Evolutionary conservation across 2,329 filamentous ascomycete genomes (phyloP).

Genomic region (Dactylellina drechsleri): DNA sequence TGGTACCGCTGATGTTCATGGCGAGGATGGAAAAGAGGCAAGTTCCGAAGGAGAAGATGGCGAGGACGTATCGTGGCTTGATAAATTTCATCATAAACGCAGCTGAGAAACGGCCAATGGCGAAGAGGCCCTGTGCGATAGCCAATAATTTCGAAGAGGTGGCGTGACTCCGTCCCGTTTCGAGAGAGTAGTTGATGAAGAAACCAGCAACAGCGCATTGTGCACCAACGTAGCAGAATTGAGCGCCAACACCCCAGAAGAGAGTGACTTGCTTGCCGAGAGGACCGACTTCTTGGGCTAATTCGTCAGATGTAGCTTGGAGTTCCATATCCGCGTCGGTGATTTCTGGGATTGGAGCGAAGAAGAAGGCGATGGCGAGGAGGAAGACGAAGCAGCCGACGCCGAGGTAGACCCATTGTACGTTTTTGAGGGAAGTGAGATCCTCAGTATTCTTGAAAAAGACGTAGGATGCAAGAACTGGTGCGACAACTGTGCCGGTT

Average conservation of each 20-base stretch:
- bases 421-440: slow-evolving; percentile 67
- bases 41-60: slow-evolving; percentile 66
- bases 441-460: slow-evolving; percentile 70
- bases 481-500: slow-evolving; percentile 68
- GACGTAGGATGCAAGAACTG: slow-evolving; percentile 70
- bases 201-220: slow-evolving; percentile 66
- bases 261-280: slow-evolving; percentile 71
- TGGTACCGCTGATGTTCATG: slow-evolving; percentile 67
- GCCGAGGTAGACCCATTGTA: slow-evolving; percentile 73
- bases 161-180: slow-evolving; percentile 61
- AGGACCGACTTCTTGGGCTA: slow-evolving; percentile 61
- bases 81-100: slow-evolving; percentile 69
- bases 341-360: slow-evolving; percentile 66
- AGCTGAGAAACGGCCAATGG: slow-evolving; percentile 69
- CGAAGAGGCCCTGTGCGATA: slow-evolving; percentile 70
- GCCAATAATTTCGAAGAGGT: slow-evolving; percentile 68
- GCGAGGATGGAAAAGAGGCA: slow-evolving; percentile 68
- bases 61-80: slow-evolving; percentile 69
- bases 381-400: slow-evolving; percentile 71
- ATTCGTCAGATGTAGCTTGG: slow-evolving; percentile 63
- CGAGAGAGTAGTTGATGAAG: slow-evolving; percentile 67
- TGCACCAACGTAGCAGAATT: slow-evolving; percentile 73
- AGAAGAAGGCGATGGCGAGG: slow-evolving; percentile 70
- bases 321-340: slow-evolving; percentile 71
- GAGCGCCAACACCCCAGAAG: slow-evolving; percentile 70